A percentile compares a stretch with the other conserved stretches of the same genome.
Conservation (phyloP, 2,329 filamentous ascomycete genomes). For the Blastomyces parvus region DNA sequence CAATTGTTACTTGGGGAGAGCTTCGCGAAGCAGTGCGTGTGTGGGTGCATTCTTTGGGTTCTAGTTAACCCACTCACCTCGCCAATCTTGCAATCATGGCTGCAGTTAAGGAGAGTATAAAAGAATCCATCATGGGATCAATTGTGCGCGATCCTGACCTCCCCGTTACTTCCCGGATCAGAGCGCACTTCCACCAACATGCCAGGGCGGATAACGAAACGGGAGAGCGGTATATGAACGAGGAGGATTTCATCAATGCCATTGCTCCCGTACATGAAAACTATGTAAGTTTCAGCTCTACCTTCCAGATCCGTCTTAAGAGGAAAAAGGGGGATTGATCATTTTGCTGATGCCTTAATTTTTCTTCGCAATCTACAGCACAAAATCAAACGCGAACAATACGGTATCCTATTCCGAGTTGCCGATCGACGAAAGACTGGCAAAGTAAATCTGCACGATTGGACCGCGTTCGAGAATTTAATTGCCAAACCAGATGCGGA, state of each 20-base stretch:
- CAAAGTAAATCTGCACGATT: constrained; percentile 70
- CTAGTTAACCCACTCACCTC: background rate
- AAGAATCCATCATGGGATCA: constrained; percentile 65
- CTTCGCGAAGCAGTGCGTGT: background rate
- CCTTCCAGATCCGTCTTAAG: background rate
- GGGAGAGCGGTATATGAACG: constrained; percentile 70
- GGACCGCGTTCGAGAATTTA: constrained; percentile 88
- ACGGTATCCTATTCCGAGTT: constrained; percentile 82
- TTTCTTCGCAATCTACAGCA: constrained; percentile 49
- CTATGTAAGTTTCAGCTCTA: constrained; percentile 58
- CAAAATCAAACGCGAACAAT: constrained; percentile 96
- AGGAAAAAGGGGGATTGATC: background rate
- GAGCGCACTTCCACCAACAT: constrained; percentile 64
- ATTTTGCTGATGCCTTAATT: background rate
- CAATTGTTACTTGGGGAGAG: background rate
- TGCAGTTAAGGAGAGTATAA: constrained; percentile 59
- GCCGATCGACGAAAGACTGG: constrained; percentile 71
- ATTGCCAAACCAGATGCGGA: constrained; percentile 91
- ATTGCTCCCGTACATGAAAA: constrained; percentile 80
- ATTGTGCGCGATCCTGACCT: constrained; percentile 48
- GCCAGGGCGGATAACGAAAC: constrained; percentile 64
- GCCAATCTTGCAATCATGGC: constrained; percentile 28
- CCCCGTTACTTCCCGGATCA: constrained; percentile 55
- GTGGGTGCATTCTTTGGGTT: background rate
- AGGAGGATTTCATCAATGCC: constrained; percentile 82